A percentile compares a stretch with the other conserved stretches of the same genome.
phyloP scores from a whole-genome alignment of 2,329 filamentous ascomycete genomes.

The Cladosporium sp. region DNA sequence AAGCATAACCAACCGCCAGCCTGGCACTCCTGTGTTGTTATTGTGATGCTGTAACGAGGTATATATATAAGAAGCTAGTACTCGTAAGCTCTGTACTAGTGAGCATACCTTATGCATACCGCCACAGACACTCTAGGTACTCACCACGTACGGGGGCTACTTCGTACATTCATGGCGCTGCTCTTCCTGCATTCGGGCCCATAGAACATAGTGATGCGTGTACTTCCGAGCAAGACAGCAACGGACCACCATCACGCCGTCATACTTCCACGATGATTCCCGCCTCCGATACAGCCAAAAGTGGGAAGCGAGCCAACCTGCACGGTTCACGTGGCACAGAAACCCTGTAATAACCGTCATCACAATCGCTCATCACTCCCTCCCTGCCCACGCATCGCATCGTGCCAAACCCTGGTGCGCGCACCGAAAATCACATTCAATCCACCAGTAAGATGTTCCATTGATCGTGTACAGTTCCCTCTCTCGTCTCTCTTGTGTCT shows the following conservation, averaged over 20 bases:
- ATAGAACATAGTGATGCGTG: background rate
- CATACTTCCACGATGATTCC: background rate
- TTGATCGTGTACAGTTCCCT: background rate
- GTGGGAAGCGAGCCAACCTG: constrained; percentile 11
- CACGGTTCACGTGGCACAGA: constrained; percentile 10
- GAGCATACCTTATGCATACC: too few relatives aligned
- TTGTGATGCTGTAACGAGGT: too few relatives aligned
- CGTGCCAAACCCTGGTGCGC: background rate
- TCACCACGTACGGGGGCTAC: too few relatives aligned
- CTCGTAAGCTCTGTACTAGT: too few relatives aligned
- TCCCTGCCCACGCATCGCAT: background rate
- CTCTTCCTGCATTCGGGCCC: too few relatives aligned
- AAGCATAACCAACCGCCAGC: too few relatives aligned
- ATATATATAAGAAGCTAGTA: too few relatives aligned
- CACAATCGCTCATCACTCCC: background rate
- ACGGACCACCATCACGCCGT: background rate
- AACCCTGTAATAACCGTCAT: constrained; percentile 12
- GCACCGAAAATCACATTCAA: background rate
- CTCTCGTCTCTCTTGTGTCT: background rate
- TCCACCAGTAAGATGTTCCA: constrained; percentile 1
- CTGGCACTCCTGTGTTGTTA: too few relatives aligned
- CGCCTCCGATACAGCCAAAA: background rate
- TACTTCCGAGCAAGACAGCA: background rate
- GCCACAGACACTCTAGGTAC: too few relatives aligned
- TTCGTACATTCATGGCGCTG: too few relatives aligned